Evolutionary conservation across 768 basidiomycete genomes (phyloP).

Genomic region (Boletellus ananas): DNA sequence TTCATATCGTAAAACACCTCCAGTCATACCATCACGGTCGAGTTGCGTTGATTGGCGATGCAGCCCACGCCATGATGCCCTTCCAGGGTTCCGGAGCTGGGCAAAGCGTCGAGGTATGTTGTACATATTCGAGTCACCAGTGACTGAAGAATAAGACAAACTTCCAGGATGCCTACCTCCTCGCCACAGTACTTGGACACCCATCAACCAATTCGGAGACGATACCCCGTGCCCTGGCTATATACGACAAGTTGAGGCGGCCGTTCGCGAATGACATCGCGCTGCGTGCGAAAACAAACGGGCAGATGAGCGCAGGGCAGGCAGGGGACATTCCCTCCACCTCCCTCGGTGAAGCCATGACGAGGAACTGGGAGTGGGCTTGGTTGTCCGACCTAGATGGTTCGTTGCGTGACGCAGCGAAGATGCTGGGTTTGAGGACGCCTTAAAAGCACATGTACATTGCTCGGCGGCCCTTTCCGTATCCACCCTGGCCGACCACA

Average conservation of each 20-base stretch:
- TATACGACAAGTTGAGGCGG: slow-evolving; percentile 50
- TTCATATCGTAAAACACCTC: slow-evolving; percentile 54
- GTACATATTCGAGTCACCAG: too few species aligned
- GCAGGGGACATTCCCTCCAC: slow-evolving; percentile 29
- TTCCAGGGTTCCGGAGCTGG: slow-evolving; percentile 45
- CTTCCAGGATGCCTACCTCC: slow-evolving; percentile 34
- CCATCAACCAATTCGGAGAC: slow-evolving; percentile 30
- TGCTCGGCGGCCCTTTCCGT: too few species aligned
- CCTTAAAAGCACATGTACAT: not conserved
- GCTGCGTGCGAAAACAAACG: slow-evolving; percentile 19
- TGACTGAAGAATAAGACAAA: not conserved
- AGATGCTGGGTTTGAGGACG: slow-evolving; percentile 8
- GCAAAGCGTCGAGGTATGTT: slow-evolving; percentile 40
- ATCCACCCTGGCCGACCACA: too few species aligned
- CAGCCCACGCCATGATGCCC: slow-evolving; percentile 42
- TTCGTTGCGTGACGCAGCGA: slow-evolving; percentile 16
- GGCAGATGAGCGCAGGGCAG: slow-evolving; percentile 17
- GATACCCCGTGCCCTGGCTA: slow-evolving; percentile 37
- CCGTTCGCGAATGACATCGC: slow-evolving; percentile 40
- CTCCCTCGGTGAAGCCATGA: slow-evolving; percentile 39
- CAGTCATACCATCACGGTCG: slow-evolving; percentile 48
- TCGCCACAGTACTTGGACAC: slow-evolving; percentile 44
- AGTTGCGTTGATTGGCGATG: slow-evolving; percentile 46
- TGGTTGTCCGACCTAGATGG: slow-evolving; percentile 25
- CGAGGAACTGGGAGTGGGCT: slow-evolving; percentile 57